These are phyloP conservation scores for Penicillium glabrum DNA, from an alignment of 2,329 filamentous ascomycete species.

Conservation along the genomic window DNA sequence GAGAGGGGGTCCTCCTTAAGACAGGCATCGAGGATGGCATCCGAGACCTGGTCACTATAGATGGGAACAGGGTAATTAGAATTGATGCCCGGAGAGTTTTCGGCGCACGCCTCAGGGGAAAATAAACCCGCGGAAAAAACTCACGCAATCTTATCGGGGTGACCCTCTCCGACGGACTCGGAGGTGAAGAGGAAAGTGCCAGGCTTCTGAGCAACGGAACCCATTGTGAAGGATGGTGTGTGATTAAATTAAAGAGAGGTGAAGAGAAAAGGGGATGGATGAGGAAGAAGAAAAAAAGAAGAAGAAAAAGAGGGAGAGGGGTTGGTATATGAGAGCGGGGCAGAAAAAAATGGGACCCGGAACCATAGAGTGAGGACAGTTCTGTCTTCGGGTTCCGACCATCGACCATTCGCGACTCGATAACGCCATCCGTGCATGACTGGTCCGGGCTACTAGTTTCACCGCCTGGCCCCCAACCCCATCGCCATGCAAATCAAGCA, in stretches of 20 bases:
- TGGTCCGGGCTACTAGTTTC: not conserved
- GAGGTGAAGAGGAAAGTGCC: slow-evolving; percentile 87
- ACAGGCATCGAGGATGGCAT: slow-evolving; percentile 98
- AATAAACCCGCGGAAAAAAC: slow-evolving; percentile 23
- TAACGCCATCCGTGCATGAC: slow-evolving; percentile 1
- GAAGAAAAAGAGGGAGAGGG: slow-evolving; percentile 22
- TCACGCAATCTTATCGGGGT: slow-evolving; percentile 91
- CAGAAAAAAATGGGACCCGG: slow-evolving; percentile 1
- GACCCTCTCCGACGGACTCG: slow-evolving; percentile 85
- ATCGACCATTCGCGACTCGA: not conserved
- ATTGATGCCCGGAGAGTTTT: not conserved
- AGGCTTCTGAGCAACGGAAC: slow-evolving; percentile 50
- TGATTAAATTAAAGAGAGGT: slow-evolving; percentile 18
- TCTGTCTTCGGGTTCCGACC: not conserved
- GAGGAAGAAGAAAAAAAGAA: slow-evolving; percentile 28
- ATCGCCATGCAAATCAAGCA: not conserved
- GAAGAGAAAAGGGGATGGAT: slow-evolving; percentile 16
- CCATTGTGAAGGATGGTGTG: slow-evolving; percentile 54
- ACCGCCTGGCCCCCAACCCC: not conserved
- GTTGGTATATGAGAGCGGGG: slow-evolving; percentile 8
- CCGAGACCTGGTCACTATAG: slow-evolving; percentile 84
- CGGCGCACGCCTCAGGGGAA: not conserved
- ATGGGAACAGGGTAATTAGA: slow-evolving; percentile 17
- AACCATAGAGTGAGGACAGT: not conserved
- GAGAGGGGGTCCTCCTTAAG: slow-evolving; percentile 90